These are phyloP conservation scores for Metroxylon sagu DNA, from an alignment of 176 grass and related monocot species.

Conservation along the genomic window DNA sequence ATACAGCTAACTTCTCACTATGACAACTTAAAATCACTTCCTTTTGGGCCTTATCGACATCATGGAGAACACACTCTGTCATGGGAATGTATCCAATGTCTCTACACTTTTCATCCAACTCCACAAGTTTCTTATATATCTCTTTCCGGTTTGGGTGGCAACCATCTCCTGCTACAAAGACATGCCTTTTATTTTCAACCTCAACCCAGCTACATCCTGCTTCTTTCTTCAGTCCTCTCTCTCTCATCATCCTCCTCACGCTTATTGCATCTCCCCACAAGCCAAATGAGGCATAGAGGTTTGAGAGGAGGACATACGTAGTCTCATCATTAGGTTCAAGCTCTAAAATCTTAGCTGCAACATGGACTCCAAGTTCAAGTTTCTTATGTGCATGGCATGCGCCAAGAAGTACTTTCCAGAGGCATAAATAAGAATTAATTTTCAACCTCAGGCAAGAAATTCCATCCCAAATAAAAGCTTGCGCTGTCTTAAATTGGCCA, in stretches of 20 bases:
- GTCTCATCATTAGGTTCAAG: conserved; percentile 3
- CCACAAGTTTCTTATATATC: conserved; percentile 10
- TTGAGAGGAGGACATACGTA: conserved; percentile 18
- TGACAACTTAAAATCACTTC: conserved; percentile 10
- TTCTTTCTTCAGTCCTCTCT: conserved; percentile 19
- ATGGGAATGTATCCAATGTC: conserved; percentile 11
- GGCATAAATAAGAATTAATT: not conserved
- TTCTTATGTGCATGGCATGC: conserved; percentile 17
- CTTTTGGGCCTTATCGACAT: conserved; percentile 8
- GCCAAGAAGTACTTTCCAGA: conserved; percentile 20
- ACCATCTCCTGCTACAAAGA: conserved; percentile 11
- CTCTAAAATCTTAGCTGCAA: conserved; percentile 10
- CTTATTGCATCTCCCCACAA: conserved; percentile 15
- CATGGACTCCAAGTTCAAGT: conserved; percentile 4
- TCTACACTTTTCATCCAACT: conserved; percentile 6
- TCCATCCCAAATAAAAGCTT: not conserved
- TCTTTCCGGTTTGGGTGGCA: conserved; percentile 2
- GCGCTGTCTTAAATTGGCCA: conserved; percentile 1
- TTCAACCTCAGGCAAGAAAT: not conserved
- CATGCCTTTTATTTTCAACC: conserved; percentile 10
- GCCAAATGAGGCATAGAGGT: conserved; percentile 15
- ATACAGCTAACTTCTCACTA: conserved; percentile 12
- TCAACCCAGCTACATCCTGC: conserved; percentile 23
- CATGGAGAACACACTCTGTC: conserved; percentile 11
- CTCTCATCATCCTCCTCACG: conserved; percentile 3